Conservation (phyloP, 805 yeast species). For the Lachancea thermotolerans region DNA sequence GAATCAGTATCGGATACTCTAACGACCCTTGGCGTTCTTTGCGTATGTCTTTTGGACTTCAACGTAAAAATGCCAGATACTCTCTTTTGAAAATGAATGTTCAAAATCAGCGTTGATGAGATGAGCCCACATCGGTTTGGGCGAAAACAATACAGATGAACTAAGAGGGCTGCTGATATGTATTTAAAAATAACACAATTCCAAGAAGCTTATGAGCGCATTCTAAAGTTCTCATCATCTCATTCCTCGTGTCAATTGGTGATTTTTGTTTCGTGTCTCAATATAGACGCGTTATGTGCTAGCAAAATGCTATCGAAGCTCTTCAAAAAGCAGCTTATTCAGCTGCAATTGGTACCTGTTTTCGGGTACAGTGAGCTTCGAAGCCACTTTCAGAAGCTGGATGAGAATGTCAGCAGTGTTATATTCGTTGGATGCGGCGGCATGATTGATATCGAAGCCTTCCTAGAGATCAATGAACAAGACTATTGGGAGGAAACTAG, state of each 20-base stretch:
- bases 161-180: slow-evolving; percentile 39
- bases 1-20: too few relatives aligned
- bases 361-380: slow-evolving; percentile 83
- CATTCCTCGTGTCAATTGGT: slow-evolving; percentile 90
- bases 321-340: slow-evolving; percentile 74
- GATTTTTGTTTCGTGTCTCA: slow-evolving; percentile 82
- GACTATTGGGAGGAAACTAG: slow-evolving; percentile 38
- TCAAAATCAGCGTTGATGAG: neutral
- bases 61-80: too few relatives aligned
- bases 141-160: neutral
- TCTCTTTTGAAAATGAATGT: too few relatives aligned
- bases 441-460: slow-evolving; percentile 73
- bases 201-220: slow-evolving; percentile 57
- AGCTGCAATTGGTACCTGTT: slow-evolving; percentile 84
- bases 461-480: slow-evolving; percentile 55
- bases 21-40: too few relatives aligned
- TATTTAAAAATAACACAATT: slow-evolving; percentile 66
- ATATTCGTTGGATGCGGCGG: slow-evolving; percentile 91
- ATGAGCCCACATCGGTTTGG: neutral
- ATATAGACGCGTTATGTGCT: slow-evolving; percentile 88
- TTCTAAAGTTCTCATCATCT: slow-evolving; percentile 66
- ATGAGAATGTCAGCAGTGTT: slow-evolving; percentile 68
- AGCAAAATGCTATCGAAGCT: slow-evolving; percentile 66
- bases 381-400: slow-evolving; percentile 54
- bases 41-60: too few relatives aligned